Evolutionary conservation across 768 basidiomycete genomes (phyloP).

Genomic region (Panellus pusillus): DNA sequence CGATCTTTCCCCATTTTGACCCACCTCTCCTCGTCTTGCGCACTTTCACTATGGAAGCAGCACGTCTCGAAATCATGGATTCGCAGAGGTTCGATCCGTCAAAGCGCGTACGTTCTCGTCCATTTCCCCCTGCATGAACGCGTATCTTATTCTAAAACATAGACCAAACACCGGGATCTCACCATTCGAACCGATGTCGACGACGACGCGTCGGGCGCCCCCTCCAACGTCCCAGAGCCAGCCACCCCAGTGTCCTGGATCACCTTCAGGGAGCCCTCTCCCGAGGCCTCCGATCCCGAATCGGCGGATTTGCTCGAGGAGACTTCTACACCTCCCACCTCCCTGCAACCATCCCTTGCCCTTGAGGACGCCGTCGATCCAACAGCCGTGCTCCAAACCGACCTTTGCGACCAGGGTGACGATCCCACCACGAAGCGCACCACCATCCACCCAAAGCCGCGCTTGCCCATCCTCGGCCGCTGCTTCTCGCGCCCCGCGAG

Average conservation of each 20-base stretch:
- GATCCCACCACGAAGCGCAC: conserved; percentile 35
- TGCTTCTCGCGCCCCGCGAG: conserved; percentile 33
- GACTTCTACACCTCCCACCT: conserved; percentile 8
- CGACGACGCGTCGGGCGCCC: background rate
- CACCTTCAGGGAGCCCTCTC: background rate
- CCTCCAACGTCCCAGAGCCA: background rate
- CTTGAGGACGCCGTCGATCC: conserved; percentile 5
- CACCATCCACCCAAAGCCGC: conserved; percentile 35
- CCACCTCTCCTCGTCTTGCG: background rate
- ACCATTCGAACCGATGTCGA: conserved; percentile 9
- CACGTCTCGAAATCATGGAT: conserved; percentile 13
- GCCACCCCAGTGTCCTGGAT: conserved; percentile 1
- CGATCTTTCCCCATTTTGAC: background rate
- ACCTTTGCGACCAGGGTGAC: conserved; percentile 29
- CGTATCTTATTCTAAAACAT: background rate
- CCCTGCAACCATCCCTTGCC: background rate
- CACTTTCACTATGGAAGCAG: conserved; percentile 8
- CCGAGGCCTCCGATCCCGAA: background rate
- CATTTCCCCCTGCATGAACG: background rate
- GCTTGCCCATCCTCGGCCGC: conserved; percentile 19
- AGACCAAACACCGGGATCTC: conserved; percentile 5
- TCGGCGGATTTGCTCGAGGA: background rate
- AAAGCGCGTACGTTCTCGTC: background rate
- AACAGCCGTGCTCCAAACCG: conserved; percentile 11
- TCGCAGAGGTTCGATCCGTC: conserved; percentile 11